These are phyloP conservation scores for Cryptosporidium bovis DNA, from an alignment of 169 alveolate genomes.

Conservation along the genomic window DNA sequence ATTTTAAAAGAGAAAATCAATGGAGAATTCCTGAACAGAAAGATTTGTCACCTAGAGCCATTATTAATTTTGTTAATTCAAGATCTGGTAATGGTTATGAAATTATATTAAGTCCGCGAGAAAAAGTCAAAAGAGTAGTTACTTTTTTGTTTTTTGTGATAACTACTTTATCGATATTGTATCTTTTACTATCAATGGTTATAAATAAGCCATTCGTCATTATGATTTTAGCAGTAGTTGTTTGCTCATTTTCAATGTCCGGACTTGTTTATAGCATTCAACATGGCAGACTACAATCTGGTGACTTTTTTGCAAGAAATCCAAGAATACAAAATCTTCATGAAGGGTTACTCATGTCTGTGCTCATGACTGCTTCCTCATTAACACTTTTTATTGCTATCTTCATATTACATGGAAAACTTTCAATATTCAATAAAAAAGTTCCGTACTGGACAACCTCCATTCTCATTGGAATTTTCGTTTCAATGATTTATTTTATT, in stretches of 20 bases:
- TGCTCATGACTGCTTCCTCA: conserved; percentile 54
- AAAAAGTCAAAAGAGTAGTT: conserved; percentile 39
- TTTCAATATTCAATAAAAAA: conserved; percentile 6
- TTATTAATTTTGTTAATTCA: conserved; percentile 40
- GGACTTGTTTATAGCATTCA: conserved; percentile 73
- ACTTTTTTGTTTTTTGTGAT: conserved; percentile 20
- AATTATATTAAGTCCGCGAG: conserved; percentile 27
- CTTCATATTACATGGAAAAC: conserved; percentile 26
- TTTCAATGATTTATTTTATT: conserved; percentile 6
- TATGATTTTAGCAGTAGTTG: conserved; percentile 57
- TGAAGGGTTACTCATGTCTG: conserved; percentile 53
- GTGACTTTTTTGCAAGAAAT: conserved; percentile 63
- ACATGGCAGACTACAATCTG: conserved; percentile 57
- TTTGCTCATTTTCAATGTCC: conserved; percentile 65
- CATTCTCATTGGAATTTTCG: neutral
- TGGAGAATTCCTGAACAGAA: conserved; percentile 75
- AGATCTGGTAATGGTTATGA: conserved; percentile 50
- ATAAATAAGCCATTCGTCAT: conserved; percentile 64
- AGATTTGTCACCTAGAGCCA: conserved; percentile 43
- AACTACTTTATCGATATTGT: neutral
- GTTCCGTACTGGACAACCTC: conserved; percentile 29
- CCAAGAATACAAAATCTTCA: conserved; percentile 70
- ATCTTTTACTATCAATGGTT: conserved; percentile 14
- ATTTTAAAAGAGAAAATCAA: conserved; percentile 64
- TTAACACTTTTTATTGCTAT: conserved; percentile 32